Evolutionary conservation across 176 grass and related monocot genomes (phyloP).

Genomic region (Oryza nivara): DNA sequence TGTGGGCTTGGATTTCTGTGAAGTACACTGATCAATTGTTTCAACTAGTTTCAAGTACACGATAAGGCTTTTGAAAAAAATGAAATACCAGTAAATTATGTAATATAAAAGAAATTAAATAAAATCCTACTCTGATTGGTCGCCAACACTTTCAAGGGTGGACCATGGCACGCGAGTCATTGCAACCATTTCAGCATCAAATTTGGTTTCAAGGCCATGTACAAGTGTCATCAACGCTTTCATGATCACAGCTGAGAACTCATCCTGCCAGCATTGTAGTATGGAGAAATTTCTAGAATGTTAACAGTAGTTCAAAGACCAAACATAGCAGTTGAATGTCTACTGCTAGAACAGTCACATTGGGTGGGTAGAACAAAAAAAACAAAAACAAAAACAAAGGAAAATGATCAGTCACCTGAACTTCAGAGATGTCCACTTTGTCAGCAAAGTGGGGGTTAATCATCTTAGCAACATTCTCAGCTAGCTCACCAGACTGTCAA

Average conservation of each 20-base stretch:
- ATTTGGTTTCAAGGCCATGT: constrained; percentile 97
- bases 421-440: constrained; percentile 97
- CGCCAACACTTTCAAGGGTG: constrained; percentile 95
- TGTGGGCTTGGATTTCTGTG: neutral
- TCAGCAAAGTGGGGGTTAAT: constrained; percentile 84
- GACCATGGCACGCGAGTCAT: constrained; percentile 97
- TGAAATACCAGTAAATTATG: constrained; percentile 15
- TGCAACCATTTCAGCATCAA: constrained; percentile 94
- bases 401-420: constrained; percentile 68
- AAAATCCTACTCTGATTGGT: constrained; percentile 91
- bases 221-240: constrained; percentile 98
- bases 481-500: constrained; percentile 85
- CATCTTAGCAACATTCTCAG: constrained; percentile 97
- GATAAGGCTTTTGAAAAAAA: constrained; percentile 14
- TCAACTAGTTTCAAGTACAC: constrained; percentile 21
- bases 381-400: constrained; percentile 7
- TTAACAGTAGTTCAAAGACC: constrained; percentile 22
- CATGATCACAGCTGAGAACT: constrained; percentile 90
- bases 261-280: constrained; percentile 69
- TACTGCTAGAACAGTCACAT: constrained; percentile 21
- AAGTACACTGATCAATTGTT: neutral
- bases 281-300: constrained; percentile 23
- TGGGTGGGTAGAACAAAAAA: neutral
- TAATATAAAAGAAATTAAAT: constrained; percentile 29
- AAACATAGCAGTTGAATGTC: constrained; percentile 3